phyloP scores from a whole-genome alignment of 2,329 filamentous ascomycete species.

The Colletotrichum trifolii region DNA sequence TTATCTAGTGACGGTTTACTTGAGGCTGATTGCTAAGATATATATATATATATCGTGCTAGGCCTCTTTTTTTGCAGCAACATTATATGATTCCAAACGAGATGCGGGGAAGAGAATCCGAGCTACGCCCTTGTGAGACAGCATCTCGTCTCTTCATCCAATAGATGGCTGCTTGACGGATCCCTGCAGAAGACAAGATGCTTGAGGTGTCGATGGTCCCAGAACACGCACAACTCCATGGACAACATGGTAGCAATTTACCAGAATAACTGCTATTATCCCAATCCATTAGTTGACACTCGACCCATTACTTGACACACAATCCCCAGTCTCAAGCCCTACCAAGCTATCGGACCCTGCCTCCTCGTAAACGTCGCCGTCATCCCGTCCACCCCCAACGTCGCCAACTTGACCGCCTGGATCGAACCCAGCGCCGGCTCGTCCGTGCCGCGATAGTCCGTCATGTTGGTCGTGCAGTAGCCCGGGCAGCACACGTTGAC shows the following conservation, averaged over 20 bases:
- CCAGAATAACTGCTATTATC: no score
- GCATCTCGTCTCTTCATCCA: no score
- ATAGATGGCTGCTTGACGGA: background rate
- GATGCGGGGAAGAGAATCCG: constrained; percentile 5
- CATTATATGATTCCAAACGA: background rate
- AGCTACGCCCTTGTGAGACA: no score
- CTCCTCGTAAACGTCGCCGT: constrained; percentile 23
- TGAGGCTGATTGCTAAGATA: no score
- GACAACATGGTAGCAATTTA: no score
- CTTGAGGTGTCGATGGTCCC: no score
- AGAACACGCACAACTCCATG: no score
- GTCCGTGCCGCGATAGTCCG: constrained; percentile 3
- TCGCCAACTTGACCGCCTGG: constrained; percentile 23
- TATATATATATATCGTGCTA: no score
- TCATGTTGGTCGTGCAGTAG: constrained; percentile 30
- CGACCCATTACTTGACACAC: no score
- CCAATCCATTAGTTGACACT: no score
- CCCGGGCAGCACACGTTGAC: constrained; percentile 32
- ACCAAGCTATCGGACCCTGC: constrained; percentile 20
- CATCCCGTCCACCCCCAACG: constrained; percentile 14
- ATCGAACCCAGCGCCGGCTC: constrained; percentile 29
- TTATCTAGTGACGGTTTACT: background rate
- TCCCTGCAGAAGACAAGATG: background rate
- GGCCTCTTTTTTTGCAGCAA: no score
- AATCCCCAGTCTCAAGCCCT: background rate